Evolutionary conservation across 2,329 filamentous ascomycete genomes (phyloP).

Genomic region (Colletotrichum sp.): DNA sequence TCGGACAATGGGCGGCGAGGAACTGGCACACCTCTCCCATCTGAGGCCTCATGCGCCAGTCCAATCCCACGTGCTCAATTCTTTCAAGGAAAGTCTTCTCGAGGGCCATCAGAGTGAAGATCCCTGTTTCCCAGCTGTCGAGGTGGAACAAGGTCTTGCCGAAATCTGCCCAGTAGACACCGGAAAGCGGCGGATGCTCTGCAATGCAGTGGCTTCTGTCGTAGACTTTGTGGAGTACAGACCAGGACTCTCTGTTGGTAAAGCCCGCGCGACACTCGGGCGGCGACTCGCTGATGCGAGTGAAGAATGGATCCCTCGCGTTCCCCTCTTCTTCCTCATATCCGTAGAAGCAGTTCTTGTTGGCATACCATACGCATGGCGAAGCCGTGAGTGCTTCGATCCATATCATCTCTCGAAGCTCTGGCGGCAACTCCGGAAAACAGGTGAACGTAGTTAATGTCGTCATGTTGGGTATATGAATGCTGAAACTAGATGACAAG

Average conservation of each 20-base stretch:
- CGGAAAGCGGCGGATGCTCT: rapidly evolving
- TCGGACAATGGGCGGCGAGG: too few species aligned
- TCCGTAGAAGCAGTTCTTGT: neutral
- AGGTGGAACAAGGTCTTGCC: rapidly evolving
- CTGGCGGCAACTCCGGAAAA: neutral
- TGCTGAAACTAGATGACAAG: neutral
- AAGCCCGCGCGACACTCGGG: neutral
- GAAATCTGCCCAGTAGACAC: rapidly evolving
- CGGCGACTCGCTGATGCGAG: neutral
- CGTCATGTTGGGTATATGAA: neutral
- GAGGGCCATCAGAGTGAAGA: too few species aligned
- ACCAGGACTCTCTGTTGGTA: neutral
- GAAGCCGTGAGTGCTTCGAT: neutral
- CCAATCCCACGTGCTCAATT: neutral
- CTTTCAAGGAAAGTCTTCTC: too few species aligned
- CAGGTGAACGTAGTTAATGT: neutral
- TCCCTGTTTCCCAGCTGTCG: neutral
- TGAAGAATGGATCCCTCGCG: neutral
- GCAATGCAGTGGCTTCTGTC: rapidly evolving
- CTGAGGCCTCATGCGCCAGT: too few species aligned
- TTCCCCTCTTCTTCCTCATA: neutral
- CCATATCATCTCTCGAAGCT: neutral
- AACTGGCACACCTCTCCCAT: too few species aligned
- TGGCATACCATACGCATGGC: neutral
- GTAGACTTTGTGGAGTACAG: rapidly evolving